These are phyloP conservation scores for Bonnemaisonia californica DNA, from an alignment of 31 red algal genomes.

Conservation along the genomic window DNA sequence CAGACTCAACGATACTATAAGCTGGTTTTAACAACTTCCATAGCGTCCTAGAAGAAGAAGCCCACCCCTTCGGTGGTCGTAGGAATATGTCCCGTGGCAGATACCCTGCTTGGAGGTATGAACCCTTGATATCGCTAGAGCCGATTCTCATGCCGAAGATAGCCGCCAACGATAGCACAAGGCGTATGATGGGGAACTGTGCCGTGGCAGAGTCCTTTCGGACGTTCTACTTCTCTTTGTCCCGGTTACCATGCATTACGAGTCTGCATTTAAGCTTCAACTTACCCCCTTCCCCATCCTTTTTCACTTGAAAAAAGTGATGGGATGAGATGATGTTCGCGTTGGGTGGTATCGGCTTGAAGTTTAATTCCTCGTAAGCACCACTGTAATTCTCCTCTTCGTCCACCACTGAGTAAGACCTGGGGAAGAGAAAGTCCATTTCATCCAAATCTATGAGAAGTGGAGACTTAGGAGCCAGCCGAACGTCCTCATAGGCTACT, in stretches of 20 bases:
- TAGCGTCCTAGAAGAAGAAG: not conserved
- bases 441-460: not conserved
- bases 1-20: slow-evolving; percentile 5
- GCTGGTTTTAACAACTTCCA: slow-evolving; percentile 8
- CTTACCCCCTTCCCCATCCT: not conserved
- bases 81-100: slow-evolving; percentile 14
- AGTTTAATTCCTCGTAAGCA: not conserved
- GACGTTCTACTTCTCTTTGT: slow-evolving; percentile 29
- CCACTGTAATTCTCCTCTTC: not conserved
- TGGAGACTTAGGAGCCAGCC: not conserved
- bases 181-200: slow-evolving; percentile 17
- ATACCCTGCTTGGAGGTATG: slow-evolving; percentile 8
- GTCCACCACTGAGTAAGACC: not conserved
- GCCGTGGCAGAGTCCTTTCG: slow-evolving; percentile 12
- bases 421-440: not conserved
- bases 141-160: not conserved
- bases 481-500: not conserved
- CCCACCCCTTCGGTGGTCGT: slow-evolving; percentile 7
- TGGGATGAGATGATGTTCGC: slow-evolving; percentile 34
- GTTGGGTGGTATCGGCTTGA: not conserved
- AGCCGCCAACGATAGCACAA: slow-evolving; percentile 3
- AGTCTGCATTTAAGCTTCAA: slow-evolving; percentile 23
- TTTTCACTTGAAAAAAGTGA: slow-evolving; percentile 19
- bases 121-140: not conserved
- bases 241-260: slow-evolving; percentile 18